Base-by-base conservation (phyloP, 2,329 filamentous ascomycete species). In the Teratosphaeria gauchensis region DNA sequence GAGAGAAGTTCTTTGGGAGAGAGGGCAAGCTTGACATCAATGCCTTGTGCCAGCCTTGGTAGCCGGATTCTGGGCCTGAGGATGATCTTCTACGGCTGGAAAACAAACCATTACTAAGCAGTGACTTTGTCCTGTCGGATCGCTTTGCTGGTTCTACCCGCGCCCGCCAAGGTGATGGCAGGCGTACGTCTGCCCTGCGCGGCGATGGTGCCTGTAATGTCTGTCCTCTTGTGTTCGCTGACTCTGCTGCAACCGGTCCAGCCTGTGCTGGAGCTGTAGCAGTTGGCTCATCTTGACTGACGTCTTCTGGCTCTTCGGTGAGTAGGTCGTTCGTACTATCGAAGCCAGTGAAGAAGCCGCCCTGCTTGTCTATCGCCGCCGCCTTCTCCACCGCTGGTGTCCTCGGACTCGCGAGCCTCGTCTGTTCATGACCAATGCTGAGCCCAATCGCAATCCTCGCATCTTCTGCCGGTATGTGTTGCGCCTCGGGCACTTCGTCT, bases 341-440 rank as follows among this genome's bases (percentile, higher is more conserved):
- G 11, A 63, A 57, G 0, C 42, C 53, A 60, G 68, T 59, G 61
- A 83, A 83, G 63, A 81, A 78, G 16, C 70, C 76, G 3, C 76
- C 77, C 16, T 66, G 63, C 35, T 76, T 72, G 60, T 82, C 80
- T 64, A 86, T 71, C 1, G 78, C 78, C 2, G 80, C 79, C n/a
- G 75, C 78, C 68, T 84, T 85, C 66, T 84, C 83, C 21, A 78
- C 78, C 9, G 80, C 80, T 0, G 83, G 82, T 4, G 82, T 85
- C 51, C 76, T 75, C 9, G 82, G 78, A 19, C 81, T 82, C 38
- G 77, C 80, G 68, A 85, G 74, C 51, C 79, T 77, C 55, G 78
- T 82, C 68, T 86, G 83, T 51, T 77, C 75, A 46, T 75, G 76
- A 60, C 82, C 77, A 62, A 86, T 84, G 66, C 82, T 84, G 65